phyloP scores from a whole-genome alignment of 257 asterid genomes.

The Primulina eburnea region DNA sequence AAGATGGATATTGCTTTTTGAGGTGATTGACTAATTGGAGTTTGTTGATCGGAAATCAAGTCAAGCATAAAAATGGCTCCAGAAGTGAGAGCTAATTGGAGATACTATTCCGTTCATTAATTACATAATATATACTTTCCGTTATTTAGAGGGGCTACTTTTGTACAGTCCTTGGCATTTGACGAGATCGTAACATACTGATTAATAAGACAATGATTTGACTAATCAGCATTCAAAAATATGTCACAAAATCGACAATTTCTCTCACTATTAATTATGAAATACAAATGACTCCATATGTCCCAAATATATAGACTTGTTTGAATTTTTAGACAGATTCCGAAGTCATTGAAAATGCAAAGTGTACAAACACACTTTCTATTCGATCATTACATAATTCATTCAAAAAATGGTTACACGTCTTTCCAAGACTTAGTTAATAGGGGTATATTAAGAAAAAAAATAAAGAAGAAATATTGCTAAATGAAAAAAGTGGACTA shows the following conservation, averaged over 20 bases:
- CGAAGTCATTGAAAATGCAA: too few relatives aligned
- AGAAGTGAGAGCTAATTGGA: not conserved
- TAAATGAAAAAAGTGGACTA: too few relatives aligned
- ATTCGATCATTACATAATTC: too few relatives aligned
- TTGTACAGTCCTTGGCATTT: conserved; percentile 3
- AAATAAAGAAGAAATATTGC: too few relatives aligned
- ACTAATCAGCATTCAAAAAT: conserved; percentile 4
- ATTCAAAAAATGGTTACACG: too few relatives aligned
- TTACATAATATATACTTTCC: not conserved
- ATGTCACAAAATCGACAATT: not conserved
- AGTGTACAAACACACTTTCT: too few relatives aligned
- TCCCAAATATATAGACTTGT: too few relatives aligned
- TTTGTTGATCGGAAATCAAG: conserved; percentile 5
- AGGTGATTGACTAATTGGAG: not conserved
- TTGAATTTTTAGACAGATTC: too few relatives aligned
- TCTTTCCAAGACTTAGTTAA: too few relatives aligned
- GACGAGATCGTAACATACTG: not conserved
- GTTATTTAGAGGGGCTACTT: not conserved
- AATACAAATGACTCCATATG: not conserved
- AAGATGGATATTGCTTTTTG: not conserved
- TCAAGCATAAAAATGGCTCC: not conserved
- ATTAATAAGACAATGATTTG: conserved; percentile 4
- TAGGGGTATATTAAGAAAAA: too few relatives aligned
- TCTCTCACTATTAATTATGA: conserved; percentile 12
- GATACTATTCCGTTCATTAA: not conserved